phyloP scores from a whole-genome alignment of 306 rosid genomes.

The Sphenostylis stenocarpa region DNA sequence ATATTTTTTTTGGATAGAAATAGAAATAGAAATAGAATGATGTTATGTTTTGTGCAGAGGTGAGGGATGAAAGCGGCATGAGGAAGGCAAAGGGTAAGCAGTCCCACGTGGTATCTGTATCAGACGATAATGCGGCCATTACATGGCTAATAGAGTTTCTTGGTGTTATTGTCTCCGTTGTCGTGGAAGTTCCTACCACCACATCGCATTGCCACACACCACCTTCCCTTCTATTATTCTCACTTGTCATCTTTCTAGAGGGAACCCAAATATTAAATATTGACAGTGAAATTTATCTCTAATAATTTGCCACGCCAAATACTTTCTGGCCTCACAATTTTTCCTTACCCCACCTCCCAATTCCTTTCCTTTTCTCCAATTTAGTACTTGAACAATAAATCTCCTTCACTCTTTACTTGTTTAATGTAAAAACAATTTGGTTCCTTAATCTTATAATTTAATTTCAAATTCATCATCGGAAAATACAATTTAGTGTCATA shows the following conservation, averaged over 20 bases:
- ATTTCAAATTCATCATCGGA: too few species aligned
- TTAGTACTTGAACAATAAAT: too few species aligned
- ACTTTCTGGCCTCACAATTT: conserved; percentile 38
- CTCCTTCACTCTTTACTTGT: too few species aligned
- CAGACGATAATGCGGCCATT: neutral
- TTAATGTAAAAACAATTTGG: too few species aligned
- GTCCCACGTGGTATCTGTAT: neutral
- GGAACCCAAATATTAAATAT: conserved; percentile 35
- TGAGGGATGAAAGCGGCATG: too few species aligned
- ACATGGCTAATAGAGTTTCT: neutral
- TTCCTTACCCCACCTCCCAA: neutral
- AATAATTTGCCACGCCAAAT: conserved; percentile 38
- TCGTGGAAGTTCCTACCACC: conserved; percentile 42
- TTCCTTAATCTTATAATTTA: too few species aligned
- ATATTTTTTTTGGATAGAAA: too few species aligned
- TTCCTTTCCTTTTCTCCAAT: neutral
- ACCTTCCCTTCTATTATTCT: neutral
- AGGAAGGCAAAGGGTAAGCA: neutral
- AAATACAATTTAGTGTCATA: too few species aligned
- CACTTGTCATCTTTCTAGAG: conserved; percentile 39
- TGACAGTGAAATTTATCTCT: conserved; percentile 42
- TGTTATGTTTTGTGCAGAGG: too few species aligned
- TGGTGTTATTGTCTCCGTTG: neutral
- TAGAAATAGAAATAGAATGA: too few species aligned
- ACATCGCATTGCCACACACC: neutral